Percentiles rank a stretch among this genome's conserved stretches.
These are phyloP conservation scores for Boletus insuetus DNA, from an alignment of 768 basidiomycete genomes.

Conservation along the genomic window DNA sequence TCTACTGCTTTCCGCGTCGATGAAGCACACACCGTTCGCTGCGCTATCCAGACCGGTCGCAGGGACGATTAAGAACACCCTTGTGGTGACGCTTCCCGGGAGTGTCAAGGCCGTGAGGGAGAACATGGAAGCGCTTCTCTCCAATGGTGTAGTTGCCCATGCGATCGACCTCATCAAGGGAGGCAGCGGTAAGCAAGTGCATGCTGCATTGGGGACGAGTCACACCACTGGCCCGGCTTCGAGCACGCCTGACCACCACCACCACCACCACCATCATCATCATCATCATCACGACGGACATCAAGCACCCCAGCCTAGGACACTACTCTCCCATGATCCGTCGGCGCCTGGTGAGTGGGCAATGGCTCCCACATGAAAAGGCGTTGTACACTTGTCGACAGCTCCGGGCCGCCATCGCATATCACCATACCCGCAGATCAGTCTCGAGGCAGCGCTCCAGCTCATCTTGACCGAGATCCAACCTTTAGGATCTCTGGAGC, in stretches of 20 bases:
- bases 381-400: constrained; percentile 24
- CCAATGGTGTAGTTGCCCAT: constrained; percentile 58
- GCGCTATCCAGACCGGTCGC: constrained; percentile 83
- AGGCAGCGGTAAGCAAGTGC: constrained; percentile 59
- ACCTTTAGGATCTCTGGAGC: constrained; percentile 38
- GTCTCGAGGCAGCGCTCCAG: constrained; percentile 61
- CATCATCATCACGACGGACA: constrained; percentile 41
- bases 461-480: constrained; percentile 50
- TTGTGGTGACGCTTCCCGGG: constrained; percentile 81
- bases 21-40: constrained; percentile 74
- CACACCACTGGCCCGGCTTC: constrained; percentile 13
- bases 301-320: constrained; percentile 51
- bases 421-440: constrained; percentile 74
- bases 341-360: constrained; percentile 55
- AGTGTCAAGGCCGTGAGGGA: constrained; percentile 85
- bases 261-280: constrained; percentile 25
- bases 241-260: constrained; percentile 28
- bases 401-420: constrained; percentile 69
- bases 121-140: constrained; percentile 62
- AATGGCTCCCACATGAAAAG: not conserved
- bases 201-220: constrained; percentile 45
- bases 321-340: constrained; percentile 66
- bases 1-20: constrained; percentile 63
- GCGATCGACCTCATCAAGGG: constrained; percentile 73
- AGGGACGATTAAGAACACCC: constrained; percentile 61